Evolutionary conservation across 1,284 basidiomycete species (phyloP).

Genomic region (Ceratobasidium sp.): DNA sequence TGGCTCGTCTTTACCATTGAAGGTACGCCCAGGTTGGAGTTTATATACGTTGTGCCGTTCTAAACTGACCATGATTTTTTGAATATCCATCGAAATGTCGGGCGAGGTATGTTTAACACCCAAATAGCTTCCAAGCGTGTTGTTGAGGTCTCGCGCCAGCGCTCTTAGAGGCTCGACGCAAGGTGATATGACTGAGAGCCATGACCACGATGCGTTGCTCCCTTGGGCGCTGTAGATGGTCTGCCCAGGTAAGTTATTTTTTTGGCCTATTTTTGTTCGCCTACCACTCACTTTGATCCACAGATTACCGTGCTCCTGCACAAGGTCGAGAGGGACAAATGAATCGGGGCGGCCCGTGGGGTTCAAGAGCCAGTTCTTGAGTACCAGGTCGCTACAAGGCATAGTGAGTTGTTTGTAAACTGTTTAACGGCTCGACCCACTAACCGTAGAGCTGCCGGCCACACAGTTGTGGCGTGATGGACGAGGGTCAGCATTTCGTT

Average conservation of each 20-base stretch:
- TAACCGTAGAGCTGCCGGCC: neutral
- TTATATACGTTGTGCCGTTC: neutral
- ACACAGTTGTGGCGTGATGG: neutral
- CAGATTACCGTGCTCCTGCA: constrained; percentile 10
- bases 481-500: neutral
- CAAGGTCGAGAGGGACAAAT: neutral
- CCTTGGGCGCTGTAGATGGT: constrained; percentile 3
- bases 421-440: neutral
- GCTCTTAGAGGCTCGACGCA: neutral
- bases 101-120: too few relatives aligned
- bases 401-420: neutral
- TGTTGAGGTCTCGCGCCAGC: too few relatives aligned
- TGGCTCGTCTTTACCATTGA: too few relatives aligned
- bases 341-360: constrained; percentile 3
- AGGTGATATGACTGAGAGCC: neutral
- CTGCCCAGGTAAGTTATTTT: neutral
- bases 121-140: too few relatives aligned
- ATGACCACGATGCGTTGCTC: neutral
- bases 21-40: too few relatives aligned
- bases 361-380: neutral
- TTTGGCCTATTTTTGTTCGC: too few relatives aligned
- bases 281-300: neutral
- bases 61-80: too few relatives aligned
- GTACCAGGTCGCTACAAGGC: neutral
- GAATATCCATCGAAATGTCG: too few relatives aligned